A percentile compares a stretch with the other conserved stretches of the same genome.
phyloP scores from a whole-genome alignment of 495 filamentous ascomycete genomes.

The Elasticomyces elasticus region DNA sequence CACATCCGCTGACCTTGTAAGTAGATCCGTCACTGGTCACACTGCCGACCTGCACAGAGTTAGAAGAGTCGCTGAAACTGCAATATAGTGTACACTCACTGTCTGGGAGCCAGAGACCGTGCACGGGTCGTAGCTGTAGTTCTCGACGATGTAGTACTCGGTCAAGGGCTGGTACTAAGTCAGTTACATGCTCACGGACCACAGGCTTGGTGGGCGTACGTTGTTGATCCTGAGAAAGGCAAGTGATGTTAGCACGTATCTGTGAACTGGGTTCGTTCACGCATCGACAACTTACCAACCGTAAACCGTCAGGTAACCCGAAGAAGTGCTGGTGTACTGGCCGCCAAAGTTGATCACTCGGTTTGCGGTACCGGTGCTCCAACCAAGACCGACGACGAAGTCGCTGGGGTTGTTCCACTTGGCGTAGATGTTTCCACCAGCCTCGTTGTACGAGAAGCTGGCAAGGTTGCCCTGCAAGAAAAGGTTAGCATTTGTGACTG shows the following conservation, averaged over 20 bases:
- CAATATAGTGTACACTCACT: too few species aligned
- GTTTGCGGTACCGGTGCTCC: constrained; percentile 5
- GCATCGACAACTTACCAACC: constrained; percentile 50
- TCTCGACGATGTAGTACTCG: constrained; percentile 54
- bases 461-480: constrained; percentile 7
- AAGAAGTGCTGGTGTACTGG: constrained; percentile 43
- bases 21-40: constrained; percentile 49
- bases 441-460: constrained; percentile 13
- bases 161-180: constrained; percentile 33
- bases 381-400: constrained; percentile 16
- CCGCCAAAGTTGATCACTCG: constrained; percentile 12
- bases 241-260: neutral
- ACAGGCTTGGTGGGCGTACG: too few species aligned
- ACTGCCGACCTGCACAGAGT: constrained; percentile 48
- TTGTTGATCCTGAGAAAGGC: too few species aligned
- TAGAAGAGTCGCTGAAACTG: too few species aligned
- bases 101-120: constrained; percentile 35
- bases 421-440: constrained; percentile 10
- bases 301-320: constrained; percentile 49
- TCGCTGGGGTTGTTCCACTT: constrained; percentile 12
- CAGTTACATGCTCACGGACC: too few species aligned
- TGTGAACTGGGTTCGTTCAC: neutral
- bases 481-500: neutral
- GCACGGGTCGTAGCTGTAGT: constrained; percentile 48
- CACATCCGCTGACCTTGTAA: constrained; percentile 54